phyloP scores from a whole-genome alignment of 1,284 basidiomycete species.

The Tilletia indica region DNA sequence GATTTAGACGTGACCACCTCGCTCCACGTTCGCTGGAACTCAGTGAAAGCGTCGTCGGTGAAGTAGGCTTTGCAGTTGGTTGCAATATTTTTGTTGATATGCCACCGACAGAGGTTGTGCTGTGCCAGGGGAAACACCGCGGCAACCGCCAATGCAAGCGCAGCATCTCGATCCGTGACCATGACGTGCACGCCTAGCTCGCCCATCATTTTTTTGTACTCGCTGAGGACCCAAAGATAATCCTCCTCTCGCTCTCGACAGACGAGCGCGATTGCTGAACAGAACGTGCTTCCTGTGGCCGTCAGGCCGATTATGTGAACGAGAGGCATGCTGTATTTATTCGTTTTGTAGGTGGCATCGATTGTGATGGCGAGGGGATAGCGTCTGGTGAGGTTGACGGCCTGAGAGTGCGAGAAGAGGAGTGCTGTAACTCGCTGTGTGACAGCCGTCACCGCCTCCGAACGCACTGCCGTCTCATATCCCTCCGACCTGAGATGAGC shows the following conservation, averaged over 20 bases:
- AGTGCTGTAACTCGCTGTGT: not conserved
- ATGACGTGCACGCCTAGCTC: not conserved
- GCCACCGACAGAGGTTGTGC: no score
- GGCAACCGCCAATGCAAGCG: no score
- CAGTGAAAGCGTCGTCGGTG: no score
- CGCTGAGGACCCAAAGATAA: not conserved
- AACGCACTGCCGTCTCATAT: not conserved
- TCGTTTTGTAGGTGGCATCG: not conserved
- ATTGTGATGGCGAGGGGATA: not conserved
- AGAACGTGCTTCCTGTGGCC: not conserved
- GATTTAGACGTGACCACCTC: no score
- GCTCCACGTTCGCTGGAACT: no score
- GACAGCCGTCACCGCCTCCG: not conserved
- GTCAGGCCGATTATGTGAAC: conserved; percentile 2
- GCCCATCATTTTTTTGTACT: conserved; percentile 10
- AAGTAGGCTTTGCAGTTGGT: no score
- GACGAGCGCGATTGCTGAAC: not conserved
- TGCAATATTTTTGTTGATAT: no score
- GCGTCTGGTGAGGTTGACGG: not conserved
- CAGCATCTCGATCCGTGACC: no score
- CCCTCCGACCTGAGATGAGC: not conserved
- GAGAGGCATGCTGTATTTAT: not conserved
- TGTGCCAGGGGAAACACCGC: no score
- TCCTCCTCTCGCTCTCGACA: not conserved
- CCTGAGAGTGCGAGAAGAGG: not conserved